Percentiles rank a stretch among this genome's conserved stretches.
These are phyloP conservation scores for Suillus ampliporus DNA, from an alignment of 768 basidiomycete species.

Conservation along the genomic window DNA sequence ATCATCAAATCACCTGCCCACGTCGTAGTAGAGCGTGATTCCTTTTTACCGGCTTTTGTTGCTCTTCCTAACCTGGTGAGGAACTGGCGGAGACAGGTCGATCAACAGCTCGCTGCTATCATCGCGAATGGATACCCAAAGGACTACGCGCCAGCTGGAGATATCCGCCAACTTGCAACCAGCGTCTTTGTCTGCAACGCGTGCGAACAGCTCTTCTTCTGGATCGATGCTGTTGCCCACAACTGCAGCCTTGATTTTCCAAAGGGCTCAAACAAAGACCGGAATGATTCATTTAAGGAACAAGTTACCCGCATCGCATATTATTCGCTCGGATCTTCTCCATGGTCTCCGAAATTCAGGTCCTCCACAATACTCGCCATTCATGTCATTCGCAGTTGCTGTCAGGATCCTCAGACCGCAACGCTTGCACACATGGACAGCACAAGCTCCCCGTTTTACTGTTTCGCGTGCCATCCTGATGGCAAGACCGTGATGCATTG, in stretches of 20 bases:
- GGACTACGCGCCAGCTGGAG: constrained; percentile 22
- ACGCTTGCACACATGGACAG: constrained; percentile 34
- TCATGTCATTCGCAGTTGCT: constrained; percentile 6
- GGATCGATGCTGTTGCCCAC: constrained; percentile 8
- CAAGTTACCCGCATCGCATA: neutral
- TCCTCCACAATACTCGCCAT: constrained; percentile 5
- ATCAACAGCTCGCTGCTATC: constrained; percentile 34
- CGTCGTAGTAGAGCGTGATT: constrained; percentile 13
- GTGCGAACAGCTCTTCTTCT: constrained; percentile 14
- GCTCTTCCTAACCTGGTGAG: constrained; percentile 21
- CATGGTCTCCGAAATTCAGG: constrained; percentile 10
- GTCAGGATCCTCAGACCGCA: constrained; percentile 26
- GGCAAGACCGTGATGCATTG: constrained; percentile 7
- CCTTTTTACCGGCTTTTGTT: constrained; percentile 22
- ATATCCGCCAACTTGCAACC: constrained; percentile 30
- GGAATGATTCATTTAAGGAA: neutral
- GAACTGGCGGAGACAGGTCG: constrained; percentile 30
- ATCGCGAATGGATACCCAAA: constrained; percentile 26
- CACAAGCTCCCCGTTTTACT: neutral
- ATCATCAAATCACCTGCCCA: constrained; percentile 29
- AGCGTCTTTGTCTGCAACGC: constrained; percentile 32
- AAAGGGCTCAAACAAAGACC: neutral
- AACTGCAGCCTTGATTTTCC: constrained; percentile 3
- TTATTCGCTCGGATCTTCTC: constrained; percentile 4
- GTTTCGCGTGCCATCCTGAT: constrained; percentile 4